These are phyloP conservation scores for Withania somnifera DNA, from an alignment of 305 asterid species.

Conservation along the genomic window DNA sequence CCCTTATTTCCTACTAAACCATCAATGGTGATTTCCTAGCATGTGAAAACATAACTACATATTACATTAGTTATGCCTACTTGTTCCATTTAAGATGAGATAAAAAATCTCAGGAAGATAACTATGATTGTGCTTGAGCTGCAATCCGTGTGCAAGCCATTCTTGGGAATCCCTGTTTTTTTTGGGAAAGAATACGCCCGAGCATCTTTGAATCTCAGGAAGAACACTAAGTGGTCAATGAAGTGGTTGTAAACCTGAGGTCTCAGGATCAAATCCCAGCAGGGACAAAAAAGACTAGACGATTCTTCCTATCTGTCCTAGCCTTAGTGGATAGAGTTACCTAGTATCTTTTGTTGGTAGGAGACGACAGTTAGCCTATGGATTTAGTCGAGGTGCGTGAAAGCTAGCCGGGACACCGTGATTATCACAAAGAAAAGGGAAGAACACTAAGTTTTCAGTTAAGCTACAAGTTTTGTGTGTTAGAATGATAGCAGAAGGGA, in stretches of 20 bases:
- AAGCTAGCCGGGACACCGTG: too few species aligned
- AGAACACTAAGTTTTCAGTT: neutral
- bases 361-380: too few species aligned
- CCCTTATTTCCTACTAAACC: neutral
- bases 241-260: too few species aligned
- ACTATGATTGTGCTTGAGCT: neutral
- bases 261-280: too few species aligned
- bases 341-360: too few species aligned
- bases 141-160: neutral
- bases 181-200: neutral
- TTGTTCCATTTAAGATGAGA: neutral
- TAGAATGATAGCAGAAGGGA: neutral
- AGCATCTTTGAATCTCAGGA: neutral
- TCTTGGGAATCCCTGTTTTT: neutral
- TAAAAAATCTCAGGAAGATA: neutral
- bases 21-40: neutral
- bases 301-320: too few species aligned
- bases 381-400: too few species aligned
- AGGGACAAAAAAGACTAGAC: too few species aligned
- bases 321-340: too few species aligned
- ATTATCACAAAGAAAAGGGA: too few species aligned
- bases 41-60: neutral
- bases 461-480: neutral
- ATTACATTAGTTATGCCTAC: neutral
- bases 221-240: neutral